Conservation (phyloP, 2,329 filamentous ascomycete species). For the Hymenoscyphus fructigenus region DNA sequence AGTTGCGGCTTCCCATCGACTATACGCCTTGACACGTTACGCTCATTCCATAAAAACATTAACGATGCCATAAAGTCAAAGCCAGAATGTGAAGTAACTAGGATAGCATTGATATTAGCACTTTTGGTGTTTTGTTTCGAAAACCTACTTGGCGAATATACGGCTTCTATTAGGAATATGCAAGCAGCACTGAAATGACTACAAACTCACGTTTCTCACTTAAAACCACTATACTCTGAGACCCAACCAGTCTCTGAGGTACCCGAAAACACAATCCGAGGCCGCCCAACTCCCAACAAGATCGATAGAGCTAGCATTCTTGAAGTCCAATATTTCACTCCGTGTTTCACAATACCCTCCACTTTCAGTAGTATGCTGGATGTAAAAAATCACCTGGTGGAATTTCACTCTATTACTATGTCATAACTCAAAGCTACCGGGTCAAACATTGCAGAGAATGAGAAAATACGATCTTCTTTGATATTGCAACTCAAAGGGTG, state of each 20-base stretch:
- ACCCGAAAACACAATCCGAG: constrained; percentile 15
- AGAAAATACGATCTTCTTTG: neutral
- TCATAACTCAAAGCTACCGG: constrained; percentile 2
- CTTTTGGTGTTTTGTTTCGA: constrained; percentile 30
- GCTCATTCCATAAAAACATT: constrained; percentile 23
- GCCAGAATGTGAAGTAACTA: constrained; percentile 17
- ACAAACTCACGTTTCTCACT: constrained; percentile 15
- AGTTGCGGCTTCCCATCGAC: constrained; percentile 17
- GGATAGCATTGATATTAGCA: constrained; percentile 26
- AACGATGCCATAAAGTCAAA: constrained; percentile 12
- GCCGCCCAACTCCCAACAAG: constrained; percentile 9
- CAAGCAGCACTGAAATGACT: constrained; percentile 23
- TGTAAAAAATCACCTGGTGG: constrained; percentile 17
- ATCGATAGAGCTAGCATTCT: constrained; percentile 15
- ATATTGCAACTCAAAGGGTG: neutral
- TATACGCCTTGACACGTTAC: constrained; percentile 25
- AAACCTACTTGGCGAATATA: constrained; percentile 22
- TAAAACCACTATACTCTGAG: constrained; percentile 1
- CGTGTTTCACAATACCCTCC: constrained; percentile 14
- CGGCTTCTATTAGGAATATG: constrained; percentile 21
- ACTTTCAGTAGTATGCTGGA: constrained; percentile 16
- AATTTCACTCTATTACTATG: constrained; percentile 17
- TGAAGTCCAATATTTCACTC: constrained; percentile 16
- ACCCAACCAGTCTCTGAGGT: constrained; percentile 6
- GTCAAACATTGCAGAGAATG: neutral